These are phyloP conservation scores for Arxiozyma telluris DNA, from an alignment of 1,139 yeast genomes.

Conservation along the genomic window DNA sequence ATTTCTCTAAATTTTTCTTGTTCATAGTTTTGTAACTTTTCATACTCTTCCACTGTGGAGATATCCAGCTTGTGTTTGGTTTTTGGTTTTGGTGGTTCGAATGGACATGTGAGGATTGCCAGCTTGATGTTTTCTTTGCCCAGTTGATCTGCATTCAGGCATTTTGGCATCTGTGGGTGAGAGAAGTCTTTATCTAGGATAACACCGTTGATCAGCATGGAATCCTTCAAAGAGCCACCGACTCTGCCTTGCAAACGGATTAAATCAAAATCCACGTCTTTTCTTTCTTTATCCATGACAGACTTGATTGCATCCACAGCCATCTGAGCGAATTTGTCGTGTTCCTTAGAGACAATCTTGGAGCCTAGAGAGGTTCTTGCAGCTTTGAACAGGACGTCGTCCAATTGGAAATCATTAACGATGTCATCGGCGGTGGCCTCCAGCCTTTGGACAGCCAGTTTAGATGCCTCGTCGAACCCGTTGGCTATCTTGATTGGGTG, in stretches of 20 bases:
- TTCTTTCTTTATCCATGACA: slow-evolving; percentile 85
- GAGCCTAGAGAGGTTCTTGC: slow-evolving; percentile 94
- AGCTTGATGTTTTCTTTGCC: slow-evolving; percentile 61
- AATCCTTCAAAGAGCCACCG: slow-evolving; percentile 87
- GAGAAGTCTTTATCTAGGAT: slow-evolving; percentile 93
- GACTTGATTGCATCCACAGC: slow-evolving; percentile 94
- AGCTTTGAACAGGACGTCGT: slow-evolving; percentile 63
- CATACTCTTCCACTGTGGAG: slow-evolving; percentile 83
- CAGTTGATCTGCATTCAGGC: slow-evolving; percentile 34
- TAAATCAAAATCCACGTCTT: slow-evolving; percentile 93
- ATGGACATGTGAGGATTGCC: slow-evolving; percentile 95
- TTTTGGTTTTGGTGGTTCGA: slow-evolving; percentile 99
- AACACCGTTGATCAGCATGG: slow-evolving; percentile 80
- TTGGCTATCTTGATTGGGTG: slow-evolving; percentile 96
- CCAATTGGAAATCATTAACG: slow-evolving; percentile 33
- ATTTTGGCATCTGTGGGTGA: slow-evolving; percentile 96
- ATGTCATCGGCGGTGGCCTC: slow-evolving; percentile 55
- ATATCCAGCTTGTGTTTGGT: slow-evolving; percentile 96
- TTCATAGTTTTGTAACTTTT: slow-evolving; percentile 83
- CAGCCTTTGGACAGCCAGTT: slow-evolving; percentile 70
- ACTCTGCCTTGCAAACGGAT: slow-evolving; percentile 93
- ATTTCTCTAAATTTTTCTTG: slow-evolving; percentile 82
- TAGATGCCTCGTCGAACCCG: slow-evolving; percentile 96
- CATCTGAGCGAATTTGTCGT: slow-evolving; percentile 89
- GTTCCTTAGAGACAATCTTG: slow-evolving; percentile 88